Evolutionary conservation across 2,329 filamentous ascomycete species (phyloP).

Genomic region (Coccinonectria pachysandricola): DNA sequence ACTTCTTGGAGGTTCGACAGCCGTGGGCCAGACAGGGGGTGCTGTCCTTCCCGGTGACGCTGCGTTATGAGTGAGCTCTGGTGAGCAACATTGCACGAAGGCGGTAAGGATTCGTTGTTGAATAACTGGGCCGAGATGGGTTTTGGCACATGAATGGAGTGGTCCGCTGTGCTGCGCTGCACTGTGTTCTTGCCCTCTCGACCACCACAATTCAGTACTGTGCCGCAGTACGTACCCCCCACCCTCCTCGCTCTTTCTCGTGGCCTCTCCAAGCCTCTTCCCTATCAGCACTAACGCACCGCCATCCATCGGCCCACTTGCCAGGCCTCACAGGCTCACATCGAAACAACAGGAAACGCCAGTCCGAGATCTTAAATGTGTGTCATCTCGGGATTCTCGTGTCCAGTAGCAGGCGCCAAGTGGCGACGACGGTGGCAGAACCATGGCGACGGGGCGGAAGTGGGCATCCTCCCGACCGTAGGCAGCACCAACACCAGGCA

Average conservation of each 20-base stretch:
- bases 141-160: conserved; percentile 40
- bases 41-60: conserved; percentile 32
- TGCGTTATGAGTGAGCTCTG: conserved; percentile 42
- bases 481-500: no score
- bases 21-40: conserved; percentile 22
- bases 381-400: no score
- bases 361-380: no score
- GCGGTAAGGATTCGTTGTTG: conserved; percentile 31
- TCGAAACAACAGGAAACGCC: no score
- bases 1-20: conserved; percentile 16
- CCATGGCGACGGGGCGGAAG: conserved; percentile 8
- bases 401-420: conserved; percentile 11
- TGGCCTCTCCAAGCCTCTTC: conserved; percentile 10
- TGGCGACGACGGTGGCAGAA: conserved; percentile 3
- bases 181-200: no score
- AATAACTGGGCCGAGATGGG: no score
- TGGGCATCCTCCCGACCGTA: conserved; percentile 3
- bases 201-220: no score
- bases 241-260: conserved; percentile 7
- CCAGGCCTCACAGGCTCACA: conserved; percentile 10
- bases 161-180: conserved; percentile 20
- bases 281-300: conserved; percentile 23
- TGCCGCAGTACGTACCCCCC: no score
- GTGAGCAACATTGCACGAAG: no score
- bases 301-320: conserved; percentile 20